These are phyloP conservation scores for Lachancea thermotolerans DNA, from an alignment of 805 yeast species.

Conservation along the genomic window DNA sequence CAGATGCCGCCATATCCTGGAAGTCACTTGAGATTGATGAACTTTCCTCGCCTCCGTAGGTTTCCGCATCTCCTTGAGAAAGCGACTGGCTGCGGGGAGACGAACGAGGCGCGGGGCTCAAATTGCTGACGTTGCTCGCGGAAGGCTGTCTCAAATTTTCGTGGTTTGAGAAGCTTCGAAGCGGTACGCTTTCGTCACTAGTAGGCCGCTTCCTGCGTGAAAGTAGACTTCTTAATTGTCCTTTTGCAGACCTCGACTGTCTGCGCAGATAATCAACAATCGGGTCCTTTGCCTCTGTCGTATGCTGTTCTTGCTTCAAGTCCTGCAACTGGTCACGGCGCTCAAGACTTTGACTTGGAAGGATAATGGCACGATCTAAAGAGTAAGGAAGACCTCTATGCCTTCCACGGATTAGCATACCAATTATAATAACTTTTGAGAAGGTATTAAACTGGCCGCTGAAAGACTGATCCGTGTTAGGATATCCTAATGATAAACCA, in stretches of 20 bases:
- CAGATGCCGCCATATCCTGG: too few species aligned
- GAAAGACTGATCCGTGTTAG: constrained; percentile 59
- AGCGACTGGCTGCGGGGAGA: not conserved
- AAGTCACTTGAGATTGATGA: too few species aligned
- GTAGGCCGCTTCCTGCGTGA: too few species aligned
- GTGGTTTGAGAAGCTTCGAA: constrained; percentile 1
- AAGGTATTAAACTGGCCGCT: constrained; percentile 62
- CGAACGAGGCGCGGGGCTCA: constrained; percentile 1
- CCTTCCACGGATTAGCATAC: constrained; percentile 89
- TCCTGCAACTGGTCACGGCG: constrained; percentile 55
- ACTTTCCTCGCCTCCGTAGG: not conserved
- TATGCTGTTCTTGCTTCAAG: constrained; percentile 7
- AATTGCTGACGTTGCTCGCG: not conserved
- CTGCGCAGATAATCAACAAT: constrained; percentile 24
- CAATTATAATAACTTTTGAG: constrained; percentile 78
- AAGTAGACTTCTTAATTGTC: constrained; percentile 1
- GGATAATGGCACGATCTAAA: constrained; percentile 86
- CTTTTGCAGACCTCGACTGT: constrained; percentile 10
- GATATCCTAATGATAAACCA: constrained; percentile 84
- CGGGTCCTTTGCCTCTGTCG: constrained; percentile 20
- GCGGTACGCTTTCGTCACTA: not conserved
- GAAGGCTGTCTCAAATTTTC: not conserved
- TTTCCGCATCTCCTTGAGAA: not conserved
- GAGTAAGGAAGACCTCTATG: constrained; percentile 95
- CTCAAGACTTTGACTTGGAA: constrained; percentile 64